Conservation (phyloP, 2,329 filamentous ascomycete species). For the Ophiosphaerella korrae region DNA sequence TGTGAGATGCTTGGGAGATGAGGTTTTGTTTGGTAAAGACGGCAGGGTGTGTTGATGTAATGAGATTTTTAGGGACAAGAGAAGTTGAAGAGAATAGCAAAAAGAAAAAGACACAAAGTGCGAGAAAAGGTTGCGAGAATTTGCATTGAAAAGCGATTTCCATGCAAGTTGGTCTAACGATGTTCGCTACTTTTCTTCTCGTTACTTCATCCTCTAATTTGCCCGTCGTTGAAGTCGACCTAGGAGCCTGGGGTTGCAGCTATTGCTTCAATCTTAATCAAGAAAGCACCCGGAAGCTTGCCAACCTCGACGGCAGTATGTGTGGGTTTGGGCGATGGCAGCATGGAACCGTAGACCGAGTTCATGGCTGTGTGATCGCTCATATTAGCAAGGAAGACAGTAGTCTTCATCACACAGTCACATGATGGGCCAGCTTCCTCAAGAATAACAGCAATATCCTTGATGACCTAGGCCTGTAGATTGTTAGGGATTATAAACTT, state of each 20-base stretch:
- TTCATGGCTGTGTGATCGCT: constrained; percentile 42
- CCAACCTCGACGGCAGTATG: constrained; percentile 39
- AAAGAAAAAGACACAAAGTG: too few species aligned
- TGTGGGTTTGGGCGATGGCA: constrained; percentile 37
- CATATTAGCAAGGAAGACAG: constrained; percentile 41
- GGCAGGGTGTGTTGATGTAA: too few species aligned
- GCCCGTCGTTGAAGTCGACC: neutral
- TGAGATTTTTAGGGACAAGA: too few species aligned
- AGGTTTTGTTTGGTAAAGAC: too few species aligned
- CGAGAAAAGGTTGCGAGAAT: too few species aligned
- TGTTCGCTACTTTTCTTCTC: too few species aligned
- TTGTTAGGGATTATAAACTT: neutral
- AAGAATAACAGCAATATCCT: constrained; percentile 37
- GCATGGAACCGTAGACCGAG: constrained; percentile 36
- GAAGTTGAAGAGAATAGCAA: too few species aligned
- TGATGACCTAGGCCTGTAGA: constrained; percentile 38
- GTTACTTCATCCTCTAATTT: too few species aligned
- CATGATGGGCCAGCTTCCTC: constrained; percentile 40
- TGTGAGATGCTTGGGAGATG: too few species aligned
- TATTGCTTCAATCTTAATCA: constrained; percentile 42
- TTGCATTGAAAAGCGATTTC: too few species aligned
- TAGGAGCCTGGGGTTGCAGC: constrained; percentile 34
- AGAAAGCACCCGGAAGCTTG: constrained; percentile 37
- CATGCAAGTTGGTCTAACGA: too few species aligned
- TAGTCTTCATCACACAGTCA: constrained; percentile 43